Evolutionary conservation across 2,329 filamentous ascomycete species (phyloP).

Genomic region (Colletotrichum graminicola): DNA sequence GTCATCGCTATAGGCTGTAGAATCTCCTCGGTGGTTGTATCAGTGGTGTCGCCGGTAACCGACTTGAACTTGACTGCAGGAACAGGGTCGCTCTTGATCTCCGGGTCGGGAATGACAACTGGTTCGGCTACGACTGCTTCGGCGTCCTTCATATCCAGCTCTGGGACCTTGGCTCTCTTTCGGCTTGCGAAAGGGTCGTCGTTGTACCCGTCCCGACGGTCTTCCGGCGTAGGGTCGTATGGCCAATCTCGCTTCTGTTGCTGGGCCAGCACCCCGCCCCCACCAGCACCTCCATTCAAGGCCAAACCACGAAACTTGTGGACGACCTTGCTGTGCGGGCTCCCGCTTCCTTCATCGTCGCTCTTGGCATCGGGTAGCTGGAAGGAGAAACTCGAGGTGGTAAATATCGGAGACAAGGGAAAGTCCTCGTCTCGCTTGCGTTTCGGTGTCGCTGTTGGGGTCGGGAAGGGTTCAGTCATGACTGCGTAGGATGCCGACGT

Average conservation of each 20-base stretch:
- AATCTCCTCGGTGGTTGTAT: slow-evolving; percentile 7
- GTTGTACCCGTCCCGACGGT: slow-evolving; percentile 46
- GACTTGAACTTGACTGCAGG: slow-evolving; percentile 11
- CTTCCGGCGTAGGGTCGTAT: slow-evolving; percentile 42
- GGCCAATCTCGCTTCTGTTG: slow-evolving; percentile 38
- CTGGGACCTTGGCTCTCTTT: slow-evolving; percentile 55
- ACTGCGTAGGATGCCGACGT: background rate
- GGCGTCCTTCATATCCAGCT: slow-evolving; percentile 50
- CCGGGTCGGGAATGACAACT: slow-evolving; percentile 40
- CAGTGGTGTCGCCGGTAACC: background rate
- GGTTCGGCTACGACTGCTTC: slow-evolving; percentile 36
- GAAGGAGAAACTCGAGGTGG: slow-evolving; percentile 59
- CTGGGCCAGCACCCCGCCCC: slow-evolving; percentile 59
- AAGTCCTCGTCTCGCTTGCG: slow-evolving; percentile 58
- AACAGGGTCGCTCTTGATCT: slow-evolving; percentile 26
- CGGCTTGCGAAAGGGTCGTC: slow-evolving; percentile 47
- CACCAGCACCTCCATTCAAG: slow-evolving; percentile 50
- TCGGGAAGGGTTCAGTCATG: slow-evolving; percentile 39
- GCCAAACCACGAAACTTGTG: slow-evolving; percentile 65
- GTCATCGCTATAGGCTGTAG: slow-evolving; percentile 35
- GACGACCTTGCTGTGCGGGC: slow-evolving; percentile 65
- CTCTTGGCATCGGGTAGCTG: slow-evolving; percentile 50
- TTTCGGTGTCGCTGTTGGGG: slow-evolving; percentile 55
- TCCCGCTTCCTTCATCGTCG: slow-evolving; percentile 62
- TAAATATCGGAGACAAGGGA: slow-evolving; percentile 48